These are phyloP conservation scores for Pichia sporocuriosa DNA, from an alignment of 805 yeast genomes.

Conservation along the genomic window DNA sequence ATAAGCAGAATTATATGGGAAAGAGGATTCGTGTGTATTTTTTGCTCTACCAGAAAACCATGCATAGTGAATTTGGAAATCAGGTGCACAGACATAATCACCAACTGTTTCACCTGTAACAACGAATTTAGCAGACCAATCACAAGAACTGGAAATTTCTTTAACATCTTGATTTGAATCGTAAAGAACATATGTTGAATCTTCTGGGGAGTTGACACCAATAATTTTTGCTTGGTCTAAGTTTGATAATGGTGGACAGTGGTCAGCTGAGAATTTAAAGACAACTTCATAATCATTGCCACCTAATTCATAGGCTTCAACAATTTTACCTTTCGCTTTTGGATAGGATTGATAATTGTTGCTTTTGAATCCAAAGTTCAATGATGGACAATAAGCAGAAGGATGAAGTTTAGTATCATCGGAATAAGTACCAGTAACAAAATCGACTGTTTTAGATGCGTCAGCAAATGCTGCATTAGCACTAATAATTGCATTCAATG, in stretches of 20 bases:
- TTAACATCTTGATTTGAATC: constrained; percentile 21
- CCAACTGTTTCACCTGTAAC: constrained; percentile 18
- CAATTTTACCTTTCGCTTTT: constrained; percentile 13
- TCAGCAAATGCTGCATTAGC: constrained; percentile 4
- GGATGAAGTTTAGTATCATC: not conserved
- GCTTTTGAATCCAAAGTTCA: constrained; percentile 14
- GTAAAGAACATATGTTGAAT: constrained; percentile 18
- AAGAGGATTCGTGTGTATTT: constrained; percentile 9
- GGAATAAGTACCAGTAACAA: constrained; percentile 9
- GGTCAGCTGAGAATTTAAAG: constrained; percentile 13
- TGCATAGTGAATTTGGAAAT: constrained; percentile 28
- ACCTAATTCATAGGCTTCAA: constrained; percentile 11
- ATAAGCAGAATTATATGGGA: constrained; percentile 15
- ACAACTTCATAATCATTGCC: constrained; percentile 14
- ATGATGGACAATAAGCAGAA: constrained; percentile 12
- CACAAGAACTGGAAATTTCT: constrained; percentile 20
- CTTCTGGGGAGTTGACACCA: constrained; percentile 25
- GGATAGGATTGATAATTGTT: constrained; percentile 14
- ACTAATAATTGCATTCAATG: not conserved
- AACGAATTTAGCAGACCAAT: constrained; percentile 24
- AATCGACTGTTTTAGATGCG: constrained; percentile 6
- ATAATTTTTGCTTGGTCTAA: constrained; percentile 25
- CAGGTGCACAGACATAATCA: constrained; percentile 19
- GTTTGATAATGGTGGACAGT: constrained; percentile 13
- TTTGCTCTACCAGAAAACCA: constrained; percentile 24